Conservation (phyloP, 2,329 filamentous ascomycete species). For the Beauveria sp. region DNA sequence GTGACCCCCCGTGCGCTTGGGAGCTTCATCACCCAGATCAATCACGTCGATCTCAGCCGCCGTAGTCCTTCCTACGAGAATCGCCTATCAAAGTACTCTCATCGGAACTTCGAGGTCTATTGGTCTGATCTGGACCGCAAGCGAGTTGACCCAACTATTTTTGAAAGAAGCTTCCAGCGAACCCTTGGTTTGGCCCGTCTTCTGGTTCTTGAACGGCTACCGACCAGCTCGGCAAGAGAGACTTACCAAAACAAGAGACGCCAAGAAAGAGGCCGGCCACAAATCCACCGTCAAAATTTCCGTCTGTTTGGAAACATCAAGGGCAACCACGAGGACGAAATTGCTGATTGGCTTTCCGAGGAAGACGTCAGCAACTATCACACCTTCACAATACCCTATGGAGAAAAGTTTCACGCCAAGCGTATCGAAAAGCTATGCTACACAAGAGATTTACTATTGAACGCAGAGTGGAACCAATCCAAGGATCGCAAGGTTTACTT, state of each 20-base stretch:
- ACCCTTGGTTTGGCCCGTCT: conserved; percentile 73
- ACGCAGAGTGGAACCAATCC: conserved; percentile 78
- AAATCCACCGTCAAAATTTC: conserved; percentile 33
- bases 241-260: conserved; percentile 63
- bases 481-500: conserved; percentile 69
- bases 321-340: conserved; percentile 67
- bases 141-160: conserved; percentile 79
- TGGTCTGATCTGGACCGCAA: conserved; percentile 69
- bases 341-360: conserved; percentile 74
- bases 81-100: conserved; percentile 76
- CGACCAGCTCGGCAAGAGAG: conserved; percentile 60
- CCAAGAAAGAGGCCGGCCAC: conserved; percentile 62
- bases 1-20: conserved; percentile 68
- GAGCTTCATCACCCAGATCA: conserved; percentile 75
- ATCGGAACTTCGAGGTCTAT: conserved; percentile 76
- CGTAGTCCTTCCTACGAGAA: conserved; percentile 85
- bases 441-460: conserved; percentile 72
- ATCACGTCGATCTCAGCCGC: conserved; percentile 70
- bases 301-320: conserved; percentile 65
- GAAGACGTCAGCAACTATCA: conserved; percentile 75
- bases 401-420: conserved; percentile 51
- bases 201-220: conserved; percentile 71
- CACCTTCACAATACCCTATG: conserved; percentile 66
- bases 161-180: conserved; percentile 69
- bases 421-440: conserved; percentile 78